A percentile compares a stretch with the other conserved stretches of the same genome.
These are phyloP conservation scores for Globisporangium polare DNA, from an alignment of 352 stramenopile species.

Conservation along the genomic window DNA sequence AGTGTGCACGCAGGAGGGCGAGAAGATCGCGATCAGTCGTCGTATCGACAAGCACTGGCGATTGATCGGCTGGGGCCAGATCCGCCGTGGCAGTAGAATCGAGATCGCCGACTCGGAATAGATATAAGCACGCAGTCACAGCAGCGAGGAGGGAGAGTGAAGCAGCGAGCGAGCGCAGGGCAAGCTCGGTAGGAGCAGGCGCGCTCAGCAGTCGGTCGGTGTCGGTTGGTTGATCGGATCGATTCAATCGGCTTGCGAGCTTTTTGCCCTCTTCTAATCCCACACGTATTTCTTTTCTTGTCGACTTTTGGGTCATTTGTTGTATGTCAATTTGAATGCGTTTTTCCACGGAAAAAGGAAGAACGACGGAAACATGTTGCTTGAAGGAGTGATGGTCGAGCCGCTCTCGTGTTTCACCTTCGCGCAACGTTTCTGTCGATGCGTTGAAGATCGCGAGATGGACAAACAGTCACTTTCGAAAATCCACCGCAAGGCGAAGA, in stretches of 20 bases:
- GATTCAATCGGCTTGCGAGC: not conserved
- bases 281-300: too few species aligned
- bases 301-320: not conserved
- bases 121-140: constrained; percentile 33
- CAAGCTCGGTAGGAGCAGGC: not conserved
- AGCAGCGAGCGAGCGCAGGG: not conserved
- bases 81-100: constrained; percentile 96
- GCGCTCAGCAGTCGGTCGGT: not conserved
- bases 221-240: not conserved
- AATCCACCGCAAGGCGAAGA: not conserved
- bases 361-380: not conserved
- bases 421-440: not conserved
- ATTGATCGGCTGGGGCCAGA: constrained; percentile 99
- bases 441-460: constrained; percentile 4
- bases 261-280: too few species aligned
- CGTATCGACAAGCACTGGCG: constrained; percentile 99
- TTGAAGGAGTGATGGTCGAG: not conserved
- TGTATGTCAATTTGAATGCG: not conserved
- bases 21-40: constrained; percentile 99
- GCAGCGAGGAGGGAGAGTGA: not conserved
- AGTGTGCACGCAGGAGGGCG: constrained; percentile 99
- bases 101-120: constrained; percentile 87
- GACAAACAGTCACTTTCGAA: constrained; percentile 1
- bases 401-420: not conserved
- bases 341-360: not conserved